Evolutionary conservation across 2,329 filamentous ascomycete species (phyloP).

Genomic region (Emergomyces pasteurianus): DNA sequence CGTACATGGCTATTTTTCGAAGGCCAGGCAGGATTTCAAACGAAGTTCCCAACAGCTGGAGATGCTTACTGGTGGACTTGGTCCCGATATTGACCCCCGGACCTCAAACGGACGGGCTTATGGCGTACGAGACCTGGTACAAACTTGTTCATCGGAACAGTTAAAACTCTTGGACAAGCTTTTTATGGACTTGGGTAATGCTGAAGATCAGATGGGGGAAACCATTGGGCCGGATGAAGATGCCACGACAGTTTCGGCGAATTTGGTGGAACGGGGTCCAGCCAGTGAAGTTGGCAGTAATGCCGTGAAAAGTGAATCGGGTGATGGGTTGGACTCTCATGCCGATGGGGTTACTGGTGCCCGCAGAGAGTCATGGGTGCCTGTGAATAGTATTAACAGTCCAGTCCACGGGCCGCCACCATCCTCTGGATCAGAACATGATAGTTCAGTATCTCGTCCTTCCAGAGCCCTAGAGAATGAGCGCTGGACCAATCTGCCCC

Average conservation of each 20-base stretch:
- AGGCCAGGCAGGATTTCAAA: conserved; percentile 27
- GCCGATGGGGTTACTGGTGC: conserved; percentile 20
- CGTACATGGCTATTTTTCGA: conserved; percentile 30
- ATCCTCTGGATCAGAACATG: background rate
- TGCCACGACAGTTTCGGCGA: conserved; percentile 13
- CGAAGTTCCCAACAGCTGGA: conserved; percentile 24
- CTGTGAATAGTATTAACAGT: conserved; percentile 22
- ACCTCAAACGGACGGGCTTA: conserved; percentile 14
- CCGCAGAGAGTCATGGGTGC: conserved; percentile 32
- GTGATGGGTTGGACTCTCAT: conserved; percentile 20
- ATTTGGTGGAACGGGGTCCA: conserved; percentile 20
- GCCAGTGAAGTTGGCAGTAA: conserved; percentile 31
- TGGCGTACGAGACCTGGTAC: conserved; percentile 23
- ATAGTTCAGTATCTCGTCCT: background rate
- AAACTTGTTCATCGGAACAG: conserved; percentile 25
- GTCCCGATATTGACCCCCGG: conserved; percentile 16
- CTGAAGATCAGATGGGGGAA: conserved; percentile 29
- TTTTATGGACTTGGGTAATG: conserved; percentile 28
- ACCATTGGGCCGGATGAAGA: conserved; percentile 23
- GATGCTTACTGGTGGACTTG: conserved; percentile 9
- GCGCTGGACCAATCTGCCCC: conserved; percentile 5
- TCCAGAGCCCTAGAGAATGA: conserved; percentile 6
- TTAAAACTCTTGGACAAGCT: conserved; percentile 32
- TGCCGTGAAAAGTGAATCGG: conserved; percentile 29
- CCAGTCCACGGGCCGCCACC: conserved; percentile 13